Conservation (phyloP, 1,139 yeast species). For the Yarrowia galli region DNA sequence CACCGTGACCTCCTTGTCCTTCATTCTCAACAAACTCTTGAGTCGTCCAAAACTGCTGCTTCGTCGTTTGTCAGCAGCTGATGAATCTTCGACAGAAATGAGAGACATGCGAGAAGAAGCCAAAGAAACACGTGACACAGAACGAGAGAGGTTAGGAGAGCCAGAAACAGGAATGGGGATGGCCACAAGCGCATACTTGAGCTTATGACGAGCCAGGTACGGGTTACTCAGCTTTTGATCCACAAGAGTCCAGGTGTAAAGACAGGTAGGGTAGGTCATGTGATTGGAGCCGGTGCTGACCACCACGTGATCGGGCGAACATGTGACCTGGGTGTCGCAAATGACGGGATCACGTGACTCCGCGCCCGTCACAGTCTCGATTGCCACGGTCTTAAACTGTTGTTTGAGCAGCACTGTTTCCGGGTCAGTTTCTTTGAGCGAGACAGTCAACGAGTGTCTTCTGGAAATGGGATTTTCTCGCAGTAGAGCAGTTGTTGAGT, state of each 20-base stretch:
- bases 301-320: background rate
- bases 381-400: conserved; percentile 9
- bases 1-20: conserved; percentile 1
- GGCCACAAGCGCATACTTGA: conserved; percentile 20
- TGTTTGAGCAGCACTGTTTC: conserved; percentile 3
- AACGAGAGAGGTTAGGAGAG: background rate
- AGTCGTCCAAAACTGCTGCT: conserved; percentile 28
- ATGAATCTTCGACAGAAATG: background rate
- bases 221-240: conserved; percentile 26
- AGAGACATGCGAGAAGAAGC: background rate
- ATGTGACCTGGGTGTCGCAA: conserved; percentile 12
- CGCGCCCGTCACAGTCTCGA: conserved; percentile 18
- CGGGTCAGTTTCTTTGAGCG: background rate
- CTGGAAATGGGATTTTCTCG: conserved; percentile 12
- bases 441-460: conserved; percentile 6
- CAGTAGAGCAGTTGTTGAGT: background rate
- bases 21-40: conserved; percentile 8
- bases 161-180: conserved; percentile 23
- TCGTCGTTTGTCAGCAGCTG: background rate
- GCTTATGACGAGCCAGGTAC: conserved; percentile 2
- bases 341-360: conserved; percentile 20
- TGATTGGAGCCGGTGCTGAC: background rate
- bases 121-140: conserved; percentile 1
- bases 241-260: conserved; percentile 35
- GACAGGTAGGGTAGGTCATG: conserved; percentile 14